phyloP scores from a whole-genome alignment of 2,329 filamentous ascomycete species.

The Pestalotiopsis sp. region DNA sequence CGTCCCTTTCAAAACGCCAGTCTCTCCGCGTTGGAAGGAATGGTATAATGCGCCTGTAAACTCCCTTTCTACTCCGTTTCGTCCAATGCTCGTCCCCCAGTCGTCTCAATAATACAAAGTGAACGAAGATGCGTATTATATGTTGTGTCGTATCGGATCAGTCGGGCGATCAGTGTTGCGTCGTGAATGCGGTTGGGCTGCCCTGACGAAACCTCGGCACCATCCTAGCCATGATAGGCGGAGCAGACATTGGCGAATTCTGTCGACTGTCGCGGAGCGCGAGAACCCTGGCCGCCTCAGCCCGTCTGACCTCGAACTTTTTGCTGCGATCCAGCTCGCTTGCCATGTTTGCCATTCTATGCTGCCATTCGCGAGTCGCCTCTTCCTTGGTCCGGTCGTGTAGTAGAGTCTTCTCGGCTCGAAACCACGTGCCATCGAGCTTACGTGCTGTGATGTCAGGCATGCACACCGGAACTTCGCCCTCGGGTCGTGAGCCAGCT shows the following conservation, averaged over 20 bases:
- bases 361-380: constrained; percentile 46
- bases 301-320: constrained; percentile 50
- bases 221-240: constrained; percentile 9
- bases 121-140: background rate
- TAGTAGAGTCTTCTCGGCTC: constrained; percentile 47
- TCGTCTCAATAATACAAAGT: background rate
- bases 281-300: constrained; percentile 47
- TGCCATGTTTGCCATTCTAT: constrained; percentile 43
- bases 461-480: constrained; percentile 40
- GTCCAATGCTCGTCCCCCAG: background rate
- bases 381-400: constrained; percentile 43
- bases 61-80: background rate
- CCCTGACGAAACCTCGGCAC: constrained; percentile 12
- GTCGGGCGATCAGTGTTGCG: background rate
- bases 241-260: constrained; percentile 10
- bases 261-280: constrained; percentile 21
- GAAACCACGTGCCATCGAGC: constrained; percentile 52
- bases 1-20: background rate
- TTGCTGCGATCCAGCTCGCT: constrained; percentile 52
- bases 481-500: constrained; percentile 38
- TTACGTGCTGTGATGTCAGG: constrained; percentile 41
- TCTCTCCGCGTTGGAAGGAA: background rate
- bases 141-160: background rate
- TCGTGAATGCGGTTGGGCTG: constrained; percentile 4
- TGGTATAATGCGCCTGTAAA: background rate